phyloP scores from a whole-genome alignment of 176 grass and related monocot genomes.

The Oryza coarctata region DNA sequence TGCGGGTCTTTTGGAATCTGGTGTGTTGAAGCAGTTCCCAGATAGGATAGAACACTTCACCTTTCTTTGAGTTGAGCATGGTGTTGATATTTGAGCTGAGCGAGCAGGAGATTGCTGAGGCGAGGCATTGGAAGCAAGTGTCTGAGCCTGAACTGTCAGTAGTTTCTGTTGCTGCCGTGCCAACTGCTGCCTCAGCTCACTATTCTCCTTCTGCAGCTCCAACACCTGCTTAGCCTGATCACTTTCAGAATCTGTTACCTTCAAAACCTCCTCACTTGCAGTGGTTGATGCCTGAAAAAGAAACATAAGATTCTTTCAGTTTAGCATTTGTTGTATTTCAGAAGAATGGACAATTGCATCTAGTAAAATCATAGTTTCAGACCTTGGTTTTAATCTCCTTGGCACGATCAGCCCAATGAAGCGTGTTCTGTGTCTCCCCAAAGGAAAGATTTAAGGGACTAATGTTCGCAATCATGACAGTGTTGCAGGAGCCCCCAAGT shows the following conservation, averaged over 20 bases:
- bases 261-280: slow-evolving; percentile 54
- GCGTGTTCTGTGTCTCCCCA: slow-evolving; percentile 93
- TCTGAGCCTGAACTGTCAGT: slow-evolving; percentile 61
- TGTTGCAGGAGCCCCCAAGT: slow-evolving; percentile 85
- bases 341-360: slow-evolving; percentile 8
- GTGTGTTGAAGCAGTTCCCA: slow-evolving; percentile 69
- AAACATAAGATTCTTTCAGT: slow-evolving; percentile 11
- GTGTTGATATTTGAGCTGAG: slow-evolving; percentile 41
- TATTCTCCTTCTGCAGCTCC: slow-evolving; percentile 89
- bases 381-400: slow-evolving; percentile 99
- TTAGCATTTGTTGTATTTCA: slow-evolving; percentile 13
- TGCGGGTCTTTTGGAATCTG: slow-evolving; percentile 52
- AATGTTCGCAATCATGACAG: slow-evolving; percentile 96
- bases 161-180: slow-evolving; percentile 79
- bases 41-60: slow-evolving; percentile 60
- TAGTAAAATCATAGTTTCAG: slow-evolving; percentile 6
- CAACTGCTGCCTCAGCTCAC: slow-evolving; percentile 79
- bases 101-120: slow-evolving; percentile 44
- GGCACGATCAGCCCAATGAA: slow-evolving; percentile 98
- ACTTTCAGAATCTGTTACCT: slow-evolving; percentile 56
- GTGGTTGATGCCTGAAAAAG: slow-evolving; percentile 47
- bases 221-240: slow-evolving; percentile 79
- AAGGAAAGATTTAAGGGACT: slow-evolving; percentile 71
- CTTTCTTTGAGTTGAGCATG: slow-evolving; percentile 62
- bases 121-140: slow-evolving; percentile 50